These are phyloP conservation scores for Zygoascus meyerae DNA, from an alignment of 1,139 yeast species.

Conservation along the genomic window DNA sequence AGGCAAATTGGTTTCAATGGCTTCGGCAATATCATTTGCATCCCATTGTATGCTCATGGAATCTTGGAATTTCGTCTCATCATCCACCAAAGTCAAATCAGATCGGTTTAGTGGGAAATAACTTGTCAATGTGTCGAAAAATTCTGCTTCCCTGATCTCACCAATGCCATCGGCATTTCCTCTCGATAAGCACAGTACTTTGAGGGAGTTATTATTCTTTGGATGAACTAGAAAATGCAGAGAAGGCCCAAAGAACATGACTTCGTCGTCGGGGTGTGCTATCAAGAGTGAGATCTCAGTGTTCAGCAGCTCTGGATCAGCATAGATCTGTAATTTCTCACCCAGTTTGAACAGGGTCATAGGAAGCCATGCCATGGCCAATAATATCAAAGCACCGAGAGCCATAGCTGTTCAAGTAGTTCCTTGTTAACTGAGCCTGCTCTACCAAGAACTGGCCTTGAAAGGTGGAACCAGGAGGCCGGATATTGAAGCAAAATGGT, in stretches of 20 bases:
- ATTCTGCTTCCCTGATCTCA: conserved; percentile 50
- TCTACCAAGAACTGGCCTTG: too few relatives aligned
- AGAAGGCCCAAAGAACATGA: conserved; percentile 93
- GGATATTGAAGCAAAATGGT: too few relatives aligned
- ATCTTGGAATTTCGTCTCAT: conserved; percentile 48
- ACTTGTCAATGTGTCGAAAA: conserved; percentile 49
- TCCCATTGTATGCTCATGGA: conserved; percentile 73
- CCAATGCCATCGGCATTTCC: conserved; percentile 82
- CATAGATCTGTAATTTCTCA: conserved; percentile 13
- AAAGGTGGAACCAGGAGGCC: too few relatives aligned
- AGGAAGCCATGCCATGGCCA: conserved; percentile 5
- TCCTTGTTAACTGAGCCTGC: too few relatives aligned
- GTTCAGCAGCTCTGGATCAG: conserved; percentile 20
- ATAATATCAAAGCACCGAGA: not conserved
- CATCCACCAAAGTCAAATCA: conserved; percentile 45
- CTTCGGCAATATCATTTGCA: conserved; percentile 36
- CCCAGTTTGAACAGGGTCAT: conserved; percentile 1
- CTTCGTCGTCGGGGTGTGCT: conserved; percentile 98
- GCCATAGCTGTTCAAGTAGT: too few relatives aligned
- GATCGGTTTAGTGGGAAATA: conserved; percentile 41
- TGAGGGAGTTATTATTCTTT: conserved; percentile 44
- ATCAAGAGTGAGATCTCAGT: conserved; percentile 45
- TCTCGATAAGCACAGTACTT: conserved; percentile 64
- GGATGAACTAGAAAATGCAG: conserved; percentile 40
- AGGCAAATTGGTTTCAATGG: conserved; percentile 27